Evolutionary conservation across 345 rosid species (phyloP).

Genomic region (Eucalyptus melliodora): DNA sequence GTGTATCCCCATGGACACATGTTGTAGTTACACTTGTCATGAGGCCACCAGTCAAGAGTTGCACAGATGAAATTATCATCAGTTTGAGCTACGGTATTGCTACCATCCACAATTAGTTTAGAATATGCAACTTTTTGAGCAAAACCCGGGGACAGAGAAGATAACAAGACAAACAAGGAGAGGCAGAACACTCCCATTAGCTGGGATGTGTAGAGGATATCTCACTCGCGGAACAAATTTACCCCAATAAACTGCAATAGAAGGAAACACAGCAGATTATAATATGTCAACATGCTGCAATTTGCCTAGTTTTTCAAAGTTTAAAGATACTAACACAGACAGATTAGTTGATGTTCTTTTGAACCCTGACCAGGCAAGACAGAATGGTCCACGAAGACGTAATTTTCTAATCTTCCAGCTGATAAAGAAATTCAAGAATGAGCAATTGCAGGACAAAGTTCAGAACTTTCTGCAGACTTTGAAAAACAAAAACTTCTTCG

Average conservation of each 20-base stretch:
- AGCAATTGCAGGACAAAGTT: background rate
- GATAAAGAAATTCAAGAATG: background rate
- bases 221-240: background rate
- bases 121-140: conserved; percentile 27
- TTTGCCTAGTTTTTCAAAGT: background rate
- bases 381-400: background rate
- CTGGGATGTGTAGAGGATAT: background rate
- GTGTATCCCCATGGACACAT: conserved; percentile 90
- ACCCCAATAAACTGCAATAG: background rate
- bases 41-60: conserved; percentile 99
- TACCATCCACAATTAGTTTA: conserved; percentile 51
- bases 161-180: conserved; percentile 23
- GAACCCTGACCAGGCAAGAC: background rate
- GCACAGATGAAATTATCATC: conserved; percentile 91
- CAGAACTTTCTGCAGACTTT: background rate
- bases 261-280: background rate
- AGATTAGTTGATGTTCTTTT: background rate
- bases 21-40: conserved; percentile 84
- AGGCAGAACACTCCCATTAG: conserved; percentile 29
- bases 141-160: conserved; percentile 29
- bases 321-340: background rate
- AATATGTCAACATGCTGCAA: background rate
- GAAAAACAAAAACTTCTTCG: background rate
- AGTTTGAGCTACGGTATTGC: conserved; percentile 34
- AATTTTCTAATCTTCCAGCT: background rate